Percentiles rank a stretch among this genome's conserved stretches.
phyloP scores from a whole-genome alignment of 768 basidiomycete genomes.

The Boletales sp. region DNA sequence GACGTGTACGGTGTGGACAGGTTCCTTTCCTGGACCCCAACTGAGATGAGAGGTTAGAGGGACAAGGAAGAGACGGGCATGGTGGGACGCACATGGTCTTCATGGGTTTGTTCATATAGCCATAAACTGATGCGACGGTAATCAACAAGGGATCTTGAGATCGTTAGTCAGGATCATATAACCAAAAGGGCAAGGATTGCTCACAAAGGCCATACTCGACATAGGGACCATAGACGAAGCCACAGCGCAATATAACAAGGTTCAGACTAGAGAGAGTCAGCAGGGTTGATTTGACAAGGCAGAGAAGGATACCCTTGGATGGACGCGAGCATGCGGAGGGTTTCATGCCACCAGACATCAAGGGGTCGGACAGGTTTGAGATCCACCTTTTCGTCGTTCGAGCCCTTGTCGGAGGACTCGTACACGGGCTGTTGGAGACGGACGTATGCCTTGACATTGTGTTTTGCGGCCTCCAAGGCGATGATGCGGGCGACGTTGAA shows the following conservation, averaged over 20 bases:
- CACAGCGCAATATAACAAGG: conserved; percentile 72
- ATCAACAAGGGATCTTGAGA: conserved; percentile 62
- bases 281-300: background rate
- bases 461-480: conserved; percentile 75
- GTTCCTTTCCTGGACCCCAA: conserved; percentile 77
- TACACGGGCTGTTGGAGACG: conserved; percentile 79
- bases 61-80: background rate
- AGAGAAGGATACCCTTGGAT: conserved; percentile 57
- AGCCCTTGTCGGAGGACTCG: conserved; percentile 63
- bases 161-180: conserved; percentile 12
- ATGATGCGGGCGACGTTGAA: conserved; percentile 64
- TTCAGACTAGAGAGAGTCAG: conserved; percentile 53
- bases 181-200: conserved; percentile 22
- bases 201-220: conserved; percentile 65
- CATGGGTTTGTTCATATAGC: conserved; percentile 80
- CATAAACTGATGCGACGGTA: conserved; percentile 76
- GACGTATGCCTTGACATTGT: conserved; percentile 74
- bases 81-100: conserved; percentile 64
- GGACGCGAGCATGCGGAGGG: conserved; percentile 66
- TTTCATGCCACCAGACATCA: conserved; percentile 90
- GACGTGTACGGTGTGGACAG: conserved; percentile 71
- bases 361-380: conserved; percentile 65
- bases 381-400: conserved; percentile 69
- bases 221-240: conserved; percentile 80
- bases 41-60: conserved; percentile 34